Percentiles rank a stretch among this genome's conserved stretches.
Evolutionary conservation across 2,329 filamentous ascomycete genomes (phyloP).

Genomic region (Balansia obtecta): DNA sequence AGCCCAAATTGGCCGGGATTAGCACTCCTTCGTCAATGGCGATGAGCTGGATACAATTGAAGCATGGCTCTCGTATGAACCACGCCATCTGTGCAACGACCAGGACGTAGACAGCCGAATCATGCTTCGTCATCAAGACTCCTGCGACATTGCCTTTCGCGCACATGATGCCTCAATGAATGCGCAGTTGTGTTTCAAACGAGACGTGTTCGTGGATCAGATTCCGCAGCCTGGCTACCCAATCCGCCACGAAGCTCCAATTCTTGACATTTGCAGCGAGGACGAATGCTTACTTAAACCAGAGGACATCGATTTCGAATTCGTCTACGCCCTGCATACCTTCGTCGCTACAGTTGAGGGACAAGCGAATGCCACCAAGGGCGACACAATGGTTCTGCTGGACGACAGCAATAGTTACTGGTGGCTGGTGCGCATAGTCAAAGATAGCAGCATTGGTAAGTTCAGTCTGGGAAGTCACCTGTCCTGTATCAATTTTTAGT

Average conservation of each 20-base stretch:
- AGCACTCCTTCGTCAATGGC: constrained; percentile 1
- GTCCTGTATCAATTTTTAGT: background rate
- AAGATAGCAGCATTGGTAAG: constrained; percentile 84
- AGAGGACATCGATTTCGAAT: constrained; percentile 99
- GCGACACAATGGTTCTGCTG: constrained; percentile 94
- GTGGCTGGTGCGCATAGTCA: constrained; percentile 96
- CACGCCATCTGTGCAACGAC: background rate
- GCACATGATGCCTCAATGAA: background rate
- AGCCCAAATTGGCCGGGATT: background rate
- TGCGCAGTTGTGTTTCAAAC: background rate
- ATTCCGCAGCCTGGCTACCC: constrained; percentile 9
- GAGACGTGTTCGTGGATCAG: background rate
- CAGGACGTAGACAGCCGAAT: background rate
- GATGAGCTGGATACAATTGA: background rate
- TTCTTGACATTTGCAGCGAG: constrained; percentile 61
- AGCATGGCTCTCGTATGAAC: background rate
- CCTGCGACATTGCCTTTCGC: background rate
- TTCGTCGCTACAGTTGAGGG: constrained; percentile 97
- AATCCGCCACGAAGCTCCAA: constrained; percentile 37
- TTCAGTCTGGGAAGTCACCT: background rate
- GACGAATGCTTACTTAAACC: constrained; percentile 74
- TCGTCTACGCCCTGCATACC: constrained; percentile 95
- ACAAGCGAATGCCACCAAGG: constrained; percentile 95
- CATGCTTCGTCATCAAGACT: background rate
- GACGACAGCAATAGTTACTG: constrained; percentile 99